Evolutionary conservation across 2,329 filamentous ascomycete genomes (phyloP).

Genomic region (Botrytis fabae): DNA sequence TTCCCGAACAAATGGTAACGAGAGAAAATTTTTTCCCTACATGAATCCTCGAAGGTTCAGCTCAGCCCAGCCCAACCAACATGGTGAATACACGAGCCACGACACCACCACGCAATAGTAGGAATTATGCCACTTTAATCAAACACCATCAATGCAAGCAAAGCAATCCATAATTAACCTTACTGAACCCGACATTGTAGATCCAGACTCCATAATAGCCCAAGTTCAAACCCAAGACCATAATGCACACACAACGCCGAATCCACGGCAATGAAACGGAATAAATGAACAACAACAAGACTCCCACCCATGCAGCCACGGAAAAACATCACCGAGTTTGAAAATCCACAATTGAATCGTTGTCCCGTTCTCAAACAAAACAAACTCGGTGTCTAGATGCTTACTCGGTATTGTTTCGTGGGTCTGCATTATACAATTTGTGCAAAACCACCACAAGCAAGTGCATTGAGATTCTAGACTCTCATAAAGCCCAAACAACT

Average conservation of each 20-base stretch:
- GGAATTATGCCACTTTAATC: slow-evolving; percentile 4
- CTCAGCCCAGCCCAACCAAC: slow-evolving; percentile 19
- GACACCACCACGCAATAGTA: slow-evolving; percentile 15
- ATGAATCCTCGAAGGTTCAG: background rate
- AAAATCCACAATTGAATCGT: background rate
- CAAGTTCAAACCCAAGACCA: background rate
- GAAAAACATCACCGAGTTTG: background rate
- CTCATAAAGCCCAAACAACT: background rate
- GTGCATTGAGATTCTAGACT: background rate
- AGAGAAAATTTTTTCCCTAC: background rate
- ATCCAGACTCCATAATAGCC: slow-evolving; percentile 13
- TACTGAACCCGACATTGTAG: slow-evolving; percentile 6
- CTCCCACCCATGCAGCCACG: slow-evolving; percentile 9
- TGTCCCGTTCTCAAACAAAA: slow-evolving; percentile 8
- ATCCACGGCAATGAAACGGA: slow-evolving; percentile 10
- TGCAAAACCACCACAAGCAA: background rate
- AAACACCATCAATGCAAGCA: slow-evolving; percentile 12
- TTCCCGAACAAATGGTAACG: slow-evolving; percentile 11
- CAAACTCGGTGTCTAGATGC: slow-evolving; percentile 8
- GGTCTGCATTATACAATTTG: background rate
- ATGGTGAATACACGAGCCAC: slow-evolving; percentile 12
- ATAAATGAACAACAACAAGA: background rate
- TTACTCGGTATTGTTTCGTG: background rate
- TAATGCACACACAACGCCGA: background rate
- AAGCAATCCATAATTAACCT: background rate